phyloP scores from a whole-genome alignment of 2,329 filamentous ascomycete species.

The Penicillium sp. region DNA sequence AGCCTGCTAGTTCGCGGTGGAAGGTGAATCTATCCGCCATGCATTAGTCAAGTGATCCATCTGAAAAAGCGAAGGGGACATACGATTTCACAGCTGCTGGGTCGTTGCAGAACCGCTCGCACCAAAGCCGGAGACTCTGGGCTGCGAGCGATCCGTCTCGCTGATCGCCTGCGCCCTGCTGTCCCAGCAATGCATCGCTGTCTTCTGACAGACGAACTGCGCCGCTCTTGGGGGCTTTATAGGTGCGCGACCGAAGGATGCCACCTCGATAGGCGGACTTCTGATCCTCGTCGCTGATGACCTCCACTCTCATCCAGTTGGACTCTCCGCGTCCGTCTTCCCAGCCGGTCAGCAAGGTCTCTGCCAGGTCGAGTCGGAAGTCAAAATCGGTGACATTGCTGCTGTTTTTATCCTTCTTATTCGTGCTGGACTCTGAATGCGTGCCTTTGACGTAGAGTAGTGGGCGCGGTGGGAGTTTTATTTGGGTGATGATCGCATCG shows the following conservation, averaged over 20 bases:
- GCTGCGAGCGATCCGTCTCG: neutral
- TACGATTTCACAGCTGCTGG: slow-evolving; percentile 41
- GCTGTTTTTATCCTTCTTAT: slow-evolving; percentile 14
- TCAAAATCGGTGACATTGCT: slow-evolving; percentile 20
- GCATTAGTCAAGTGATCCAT: neutral
- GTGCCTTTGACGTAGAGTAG: slow-evolving; percentile 18
- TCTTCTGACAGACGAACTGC: slow-evolving; percentile 3
- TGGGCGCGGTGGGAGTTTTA: slow-evolving; percentile 23
- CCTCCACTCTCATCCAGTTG: slow-evolving; percentile 13
- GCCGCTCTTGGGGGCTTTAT: slow-evolving; percentile 13
- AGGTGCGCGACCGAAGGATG: slow-evolving; percentile 15
- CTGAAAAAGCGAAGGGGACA: neutral
- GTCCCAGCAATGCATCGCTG: slow-evolving; percentile 16
- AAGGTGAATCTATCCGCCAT: slow-evolving; percentile 29
- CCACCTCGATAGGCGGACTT: slow-evolving; percentile 19
- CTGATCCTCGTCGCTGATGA: slow-evolving; percentile 16
- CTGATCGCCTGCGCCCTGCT: slow-evolving; percentile 1
- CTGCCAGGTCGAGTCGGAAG: slow-evolving; percentile 24
- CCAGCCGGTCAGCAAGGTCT: slow-evolving; percentile 27
- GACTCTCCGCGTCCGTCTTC: slow-evolving; percentile 1
- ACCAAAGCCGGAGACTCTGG: slow-evolving; percentile 29
- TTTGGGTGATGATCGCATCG: slow-evolving; percentile 17
- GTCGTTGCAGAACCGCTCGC: slow-evolving; percentile 39
- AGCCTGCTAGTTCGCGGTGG: slow-evolving; percentile 33
- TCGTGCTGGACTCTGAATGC: slow-evolving; percentile 16